These are phyloP conservation scores for Phlegmacium glaucopus DNA, from an alignment of 768 basidiomycete genomes.

Conservation along the genomic window DNA sequence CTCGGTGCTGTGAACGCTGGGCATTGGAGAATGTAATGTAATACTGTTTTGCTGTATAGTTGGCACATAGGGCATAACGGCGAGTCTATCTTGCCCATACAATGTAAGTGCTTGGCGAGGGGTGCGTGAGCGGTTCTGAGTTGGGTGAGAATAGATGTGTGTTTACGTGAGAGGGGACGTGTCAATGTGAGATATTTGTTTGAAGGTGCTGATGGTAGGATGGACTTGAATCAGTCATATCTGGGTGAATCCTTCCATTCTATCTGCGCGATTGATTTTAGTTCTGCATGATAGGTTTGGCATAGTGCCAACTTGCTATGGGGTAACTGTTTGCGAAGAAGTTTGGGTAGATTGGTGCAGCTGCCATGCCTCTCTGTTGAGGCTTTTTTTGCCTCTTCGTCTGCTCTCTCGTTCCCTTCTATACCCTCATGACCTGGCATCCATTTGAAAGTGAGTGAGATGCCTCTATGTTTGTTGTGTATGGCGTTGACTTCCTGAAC, in stretches of 20 bases:
- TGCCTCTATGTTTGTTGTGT: background rate
- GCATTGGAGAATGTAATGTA: background rate
- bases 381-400: conserved; percentile 11
- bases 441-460: conserved; percentile 6
- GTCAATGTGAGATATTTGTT: no score
- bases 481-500: background rate
- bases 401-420: conserved; percentile 6
- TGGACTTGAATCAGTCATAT: background rate
- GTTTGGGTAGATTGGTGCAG: background rate
- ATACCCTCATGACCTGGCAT: conserved; percentile 10
- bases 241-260: background rate
- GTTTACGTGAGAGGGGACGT: background rate
- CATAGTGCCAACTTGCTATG: background rate
- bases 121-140: background rate
- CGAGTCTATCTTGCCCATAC: background rate
- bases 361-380: background rate
- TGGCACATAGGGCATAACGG: background rate
- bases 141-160: background rate
- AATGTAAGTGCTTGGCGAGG: background rate
- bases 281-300: background rate
- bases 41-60: background rate
- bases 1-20: background rate
- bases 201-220: background rate
- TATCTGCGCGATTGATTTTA: background rate
- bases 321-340: background rate